phyloP scores from a whole-genome alignment of 139 green algal genomes.

The Chlorella sorokiniana region DNA sequence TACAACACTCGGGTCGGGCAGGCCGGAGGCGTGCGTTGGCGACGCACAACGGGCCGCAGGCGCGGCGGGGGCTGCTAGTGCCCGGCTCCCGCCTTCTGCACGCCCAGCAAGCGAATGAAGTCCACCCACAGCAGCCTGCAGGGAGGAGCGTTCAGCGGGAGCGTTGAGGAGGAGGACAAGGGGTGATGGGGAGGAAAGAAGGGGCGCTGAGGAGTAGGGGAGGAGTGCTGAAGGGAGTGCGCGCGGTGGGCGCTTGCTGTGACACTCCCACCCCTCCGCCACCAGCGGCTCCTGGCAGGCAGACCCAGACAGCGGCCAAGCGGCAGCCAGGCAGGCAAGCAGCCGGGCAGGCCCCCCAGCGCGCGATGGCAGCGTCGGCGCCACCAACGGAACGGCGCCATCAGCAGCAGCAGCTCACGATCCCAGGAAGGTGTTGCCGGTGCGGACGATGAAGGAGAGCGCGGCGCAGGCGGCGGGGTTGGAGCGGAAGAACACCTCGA shows the following conservation, averaged over 20 bases:
- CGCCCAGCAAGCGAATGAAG: constrained; percentile 77
- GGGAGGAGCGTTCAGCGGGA: not conserved
- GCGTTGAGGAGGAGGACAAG: not conserved
- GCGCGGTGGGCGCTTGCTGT: not conserved
- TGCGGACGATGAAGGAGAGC: constrained; percentile 82
- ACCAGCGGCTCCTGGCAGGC: no score
- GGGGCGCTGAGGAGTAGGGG: no score
- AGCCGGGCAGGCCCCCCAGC: not conserved
- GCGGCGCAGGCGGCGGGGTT: constrained; percentile 68
- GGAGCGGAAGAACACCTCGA: constrained; percentile 81
- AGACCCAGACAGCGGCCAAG: not conserved
- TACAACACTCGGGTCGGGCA: no score
- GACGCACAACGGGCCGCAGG: no score
- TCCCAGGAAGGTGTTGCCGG: constrained; percentile 78
- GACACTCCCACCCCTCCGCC: no score
- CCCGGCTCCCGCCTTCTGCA: constrained; percentile 56
- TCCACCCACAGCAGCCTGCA: constrained; percentile 92
- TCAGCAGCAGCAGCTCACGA: not conserved
- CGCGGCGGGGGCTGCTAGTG: not conserved
- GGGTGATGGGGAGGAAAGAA: no score
- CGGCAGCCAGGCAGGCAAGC: not conserved
- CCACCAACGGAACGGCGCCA: not conserved
- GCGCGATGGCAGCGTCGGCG: no score
- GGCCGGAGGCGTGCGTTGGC: no score
- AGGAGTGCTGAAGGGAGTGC: not conserved